Evolutionary conservation across 345 rosid species (phyloP).

Genomic region (Pugionium cornutum): DNA sequence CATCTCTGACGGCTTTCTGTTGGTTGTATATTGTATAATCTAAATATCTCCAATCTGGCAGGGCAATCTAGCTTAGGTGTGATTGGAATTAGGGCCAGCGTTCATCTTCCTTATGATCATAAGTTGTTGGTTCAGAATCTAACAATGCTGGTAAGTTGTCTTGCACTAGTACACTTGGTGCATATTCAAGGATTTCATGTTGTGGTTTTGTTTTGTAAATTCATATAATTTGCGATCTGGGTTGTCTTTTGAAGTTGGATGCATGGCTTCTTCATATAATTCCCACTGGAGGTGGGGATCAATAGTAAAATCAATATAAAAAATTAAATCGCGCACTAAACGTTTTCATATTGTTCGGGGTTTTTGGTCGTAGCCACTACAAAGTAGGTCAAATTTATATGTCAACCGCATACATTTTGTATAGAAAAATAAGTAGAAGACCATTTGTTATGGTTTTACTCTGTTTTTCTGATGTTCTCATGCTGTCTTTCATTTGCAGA

Average conservation of each 20-base stretch:
- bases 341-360: background rate
- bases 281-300: background rate
- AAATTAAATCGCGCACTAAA: background rate
- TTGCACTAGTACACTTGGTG: background rate
- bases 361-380: background rate
- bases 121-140: constrained; percentile 80
- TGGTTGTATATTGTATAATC: background rate
- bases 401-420: background rate
- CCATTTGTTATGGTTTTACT: no score
- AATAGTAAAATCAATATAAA: background rate
- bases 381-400: background rate
- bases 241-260: background rate
- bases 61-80: constrained; percentile 65
- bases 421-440: no score
- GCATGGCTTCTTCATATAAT: background rate
- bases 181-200: no score
- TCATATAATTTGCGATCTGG: background rate
- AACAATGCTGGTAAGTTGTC: constrained; percentile 63
- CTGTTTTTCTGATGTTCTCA: constrained; percentile 12
- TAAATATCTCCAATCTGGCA: constrained; percentile 38
- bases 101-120: constrained; percentile 90
- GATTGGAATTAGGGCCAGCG: constrained; percentile 82
- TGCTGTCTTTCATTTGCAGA: constrained; percentile 47
- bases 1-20: background rate
- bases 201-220: background rate